Conservation (phyloP, 345 rosid species). For the Gynandropsis gynandra region DNA sequence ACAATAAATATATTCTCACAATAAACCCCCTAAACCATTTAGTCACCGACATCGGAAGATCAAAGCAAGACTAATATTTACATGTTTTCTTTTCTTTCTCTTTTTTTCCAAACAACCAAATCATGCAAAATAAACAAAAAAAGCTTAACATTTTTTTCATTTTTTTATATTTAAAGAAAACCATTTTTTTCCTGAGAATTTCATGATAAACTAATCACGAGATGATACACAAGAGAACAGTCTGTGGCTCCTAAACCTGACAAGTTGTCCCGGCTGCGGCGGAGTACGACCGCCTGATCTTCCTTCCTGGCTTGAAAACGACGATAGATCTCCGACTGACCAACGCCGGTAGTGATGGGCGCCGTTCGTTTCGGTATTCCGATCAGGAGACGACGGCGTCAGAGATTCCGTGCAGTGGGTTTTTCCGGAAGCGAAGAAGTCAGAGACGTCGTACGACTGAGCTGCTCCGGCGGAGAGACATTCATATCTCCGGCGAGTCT, state of each 20-base stretch:
- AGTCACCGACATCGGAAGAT: not conserved
- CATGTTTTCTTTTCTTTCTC: conserved; percentile 10
- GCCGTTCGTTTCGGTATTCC: conserved; percentile 15
- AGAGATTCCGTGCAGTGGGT: not conserved
- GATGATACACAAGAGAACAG: conserved; percentile 52
- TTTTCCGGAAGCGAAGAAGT: conserved; percentile 21
- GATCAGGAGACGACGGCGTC: not conserved
- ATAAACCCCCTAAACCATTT: not conserved
- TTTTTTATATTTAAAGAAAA: no score
- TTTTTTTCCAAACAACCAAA: conserved; percentile 4
- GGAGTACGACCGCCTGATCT: conserved; percentile 16
- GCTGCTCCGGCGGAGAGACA: conserved; percentile 51
- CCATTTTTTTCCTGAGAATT: not conserved
- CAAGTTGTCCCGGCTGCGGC: conserved; percentile 33
- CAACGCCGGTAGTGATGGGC: conserved; percentile 32
- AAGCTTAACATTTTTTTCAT: not conserved
- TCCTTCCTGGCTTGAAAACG: conserved; percentile 20
- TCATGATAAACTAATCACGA: conserved; percentile 6
- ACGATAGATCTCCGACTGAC: conserved; percentile 45
- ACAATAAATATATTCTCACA: not conserved
- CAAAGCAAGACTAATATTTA: not conserved
- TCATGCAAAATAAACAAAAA: conserved; percentile 1
- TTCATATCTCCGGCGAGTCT: conserved; percentile 55
- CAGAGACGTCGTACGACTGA: conserved; percentile 30
- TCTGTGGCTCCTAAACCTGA: conserved; percentile 56